Evolutionary conservation across 495 filamentous ascomycete species (phyloP), one percentile per base, ranked within the genome.

Genomic region (Aspergillus kassunensis): DNA sequence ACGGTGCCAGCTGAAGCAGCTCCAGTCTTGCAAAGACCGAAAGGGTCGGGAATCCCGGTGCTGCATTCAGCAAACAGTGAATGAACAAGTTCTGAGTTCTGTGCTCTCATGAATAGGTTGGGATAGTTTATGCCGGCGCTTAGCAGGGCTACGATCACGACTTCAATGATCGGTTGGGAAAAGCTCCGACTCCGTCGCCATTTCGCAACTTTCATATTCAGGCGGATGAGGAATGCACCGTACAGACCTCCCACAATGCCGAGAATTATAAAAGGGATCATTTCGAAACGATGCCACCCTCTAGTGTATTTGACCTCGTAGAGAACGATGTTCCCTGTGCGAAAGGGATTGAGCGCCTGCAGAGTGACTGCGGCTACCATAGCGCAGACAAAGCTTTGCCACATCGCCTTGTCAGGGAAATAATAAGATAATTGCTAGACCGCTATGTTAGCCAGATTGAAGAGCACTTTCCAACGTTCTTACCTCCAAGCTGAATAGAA

Each of bases 371-470:
- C 91, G 13, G 93, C 93, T 10, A 96, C 87, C 91, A 97, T 97
- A 60, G 93, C 93, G 60, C 92, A 96, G 15, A 98, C 93, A 70
- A 98, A 97, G 64, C 90, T 95, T 64, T 97, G 92, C 93, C 93
- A 98, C 93, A 98, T 98, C 1, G 93, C 96, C 65, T 97, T 97
- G 62, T 98, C 93, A 1, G 93, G 93, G 56, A 98, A 98, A 67
- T 97, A 98, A 71, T 97, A 98, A 2, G 90, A 95, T 11, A 98
- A 72, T 78, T 97, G 92, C 80, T 82, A 33, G 6, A 41, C 23
- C 7, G 27, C 46, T 45, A 43, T 44, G 59, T 30, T 20, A 57
- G 35, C 10, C 16, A 39, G 13, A 27, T 21, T 9, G 12, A 36
- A 0, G 24, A 21, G 25, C 10, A 12, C 10, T 4, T 15, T 10